Base-by-base conservation (phyloP, 148 eudicot genomes). In the Diospyros lotus region DNA sequence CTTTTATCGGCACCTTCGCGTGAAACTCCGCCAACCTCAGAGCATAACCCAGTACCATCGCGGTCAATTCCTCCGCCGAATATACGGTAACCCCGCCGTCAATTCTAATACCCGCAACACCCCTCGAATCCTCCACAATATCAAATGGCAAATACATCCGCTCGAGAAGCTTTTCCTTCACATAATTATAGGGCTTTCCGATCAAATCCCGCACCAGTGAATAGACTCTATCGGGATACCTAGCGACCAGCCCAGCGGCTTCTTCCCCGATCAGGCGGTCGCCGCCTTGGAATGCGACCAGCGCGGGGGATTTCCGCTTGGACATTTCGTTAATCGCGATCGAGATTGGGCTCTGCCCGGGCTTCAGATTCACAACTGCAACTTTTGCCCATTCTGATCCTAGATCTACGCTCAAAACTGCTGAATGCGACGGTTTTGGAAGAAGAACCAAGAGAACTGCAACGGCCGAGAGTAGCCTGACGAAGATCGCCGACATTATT, bases 371-470 rank as follows among this genome's bases (percentile, higher is more conserved):
- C 17, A 96, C 99, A 1, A 91, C 94, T 4, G 94, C 93, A 40
- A 96, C 98, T 82, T 96, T 96, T 4, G 93, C 56, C 94, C 89
- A 96, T 87, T 96, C 99, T 4, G 98, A 91, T 10, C 99, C 99
- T 4, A 93, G 91, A 91, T 96, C 99, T 85, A 96, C 75, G 84
- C 99, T 96, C 11, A 84, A 74, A 1, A 93, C 97, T 14, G 98
- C 99, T 3, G 94, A 81, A 77, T 86, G 72, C 0, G 87, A 79
- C 28, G 66, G 81, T 4, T 73, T 44, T 17, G 89, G 63, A 54
- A 55, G 4, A 1, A 86, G 69, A 40, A 83, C 71, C 2, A 90
- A 72, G 6, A 88, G 77, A 38, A 82, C 18, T 17, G 80, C 75
- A 28, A 88, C 9, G 2, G 76, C n/a, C 56, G 87, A 56, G 58